Evolutionary conservation across 805 yeast genomes (phyloP), one percentile per base, ranked within the genome.

Genomic region (Komagataella phaffii): DNA sequence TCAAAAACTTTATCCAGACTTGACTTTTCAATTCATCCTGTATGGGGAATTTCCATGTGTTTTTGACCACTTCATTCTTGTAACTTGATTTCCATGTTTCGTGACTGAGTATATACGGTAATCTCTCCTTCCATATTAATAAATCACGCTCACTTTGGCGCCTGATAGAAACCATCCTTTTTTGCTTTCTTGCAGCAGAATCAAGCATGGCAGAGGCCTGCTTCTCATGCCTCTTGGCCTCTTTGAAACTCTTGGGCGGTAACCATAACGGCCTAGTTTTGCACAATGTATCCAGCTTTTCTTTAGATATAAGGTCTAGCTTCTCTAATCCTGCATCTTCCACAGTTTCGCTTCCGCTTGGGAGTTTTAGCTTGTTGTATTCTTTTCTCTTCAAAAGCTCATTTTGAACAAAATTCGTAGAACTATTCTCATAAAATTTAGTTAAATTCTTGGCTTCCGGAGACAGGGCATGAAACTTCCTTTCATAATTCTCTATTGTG

Each of bases 251-350:
- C 61, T 83, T 83, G 5, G 88, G 88, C 5, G 90, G 90, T 47
- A 82, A 62, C 76, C 87, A 80, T 49, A 80, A 74, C 3, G 90
- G 90, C 57, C 90, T 71, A 1, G 88, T 75, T 47, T 78, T 79
- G 50, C 83, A 74, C 44, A 83, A 64, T 8, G 67, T 63, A 21
- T 71, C 72, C 44, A 80, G 61, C 57, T 83, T 83, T 58, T 82
- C 85, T 1, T 71, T 74, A 1, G 88, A 82, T 1, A 84, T 74
- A 43, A 85, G 64, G 49, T 70, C 65, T 54, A 79, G 64, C 61
- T 83, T 88, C 51, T 83, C 89, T 54, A 82, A 61, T 3, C 74
- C 74, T 18, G 63, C 60, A 14, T 60, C 61, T 23, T 67, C 67
- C 17, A 64, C 53, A 7, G 79, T 78, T 24, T 74, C 54, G 17